Conservation (phyloP, 2,329 filamentous ascomycete genomes). For the Clarireedia monteithiana region DNA sequence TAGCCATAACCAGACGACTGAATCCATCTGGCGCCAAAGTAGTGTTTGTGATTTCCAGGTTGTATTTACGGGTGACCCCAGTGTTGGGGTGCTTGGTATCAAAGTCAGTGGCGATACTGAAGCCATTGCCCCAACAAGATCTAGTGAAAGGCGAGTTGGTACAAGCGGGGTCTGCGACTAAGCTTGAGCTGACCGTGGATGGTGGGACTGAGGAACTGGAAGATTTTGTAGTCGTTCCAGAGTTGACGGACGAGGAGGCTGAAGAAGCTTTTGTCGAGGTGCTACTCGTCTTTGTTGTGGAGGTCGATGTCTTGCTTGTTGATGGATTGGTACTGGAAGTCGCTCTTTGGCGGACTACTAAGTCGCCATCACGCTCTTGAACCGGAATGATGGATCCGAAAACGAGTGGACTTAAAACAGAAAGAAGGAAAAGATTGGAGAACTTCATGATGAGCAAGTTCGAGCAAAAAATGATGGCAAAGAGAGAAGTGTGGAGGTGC, state of each 20-base stretch:
- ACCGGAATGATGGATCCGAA: background rate
- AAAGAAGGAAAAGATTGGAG: constrained; percentile 4
- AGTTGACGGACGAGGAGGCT: background rate
- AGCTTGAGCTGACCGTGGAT: background rate
- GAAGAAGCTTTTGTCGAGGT: background rate
- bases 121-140: constrained; percentile 27
- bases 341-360: background rate
- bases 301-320: background rate
- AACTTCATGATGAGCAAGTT: constrained; percentile 10
- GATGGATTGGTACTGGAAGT: background rate
- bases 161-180: constrained; percentile 16
- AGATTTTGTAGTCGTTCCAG: background rate
- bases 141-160: constrained; percentile 26
- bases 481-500: constrained; percentile 1
- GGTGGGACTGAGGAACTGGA: background rate
- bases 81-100: constrained; percentile 27
- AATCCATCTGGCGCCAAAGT: constrained; percentile 34
- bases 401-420: background rate
- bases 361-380: background rate
- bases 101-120: constrained; percentile 27
- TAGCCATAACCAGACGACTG: constrained; percentile 40
- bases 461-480: constrained; percentile 1
- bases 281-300: background rate
- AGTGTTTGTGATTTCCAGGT: constrained; percentile 18
- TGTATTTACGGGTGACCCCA: constrained; percentile 28